These are phyloP conservation scores for Neonectria magnoliae DNA, from an alignment of 2,329 filamentous ascomycete species.

Conservation along the genomic window DNA sequence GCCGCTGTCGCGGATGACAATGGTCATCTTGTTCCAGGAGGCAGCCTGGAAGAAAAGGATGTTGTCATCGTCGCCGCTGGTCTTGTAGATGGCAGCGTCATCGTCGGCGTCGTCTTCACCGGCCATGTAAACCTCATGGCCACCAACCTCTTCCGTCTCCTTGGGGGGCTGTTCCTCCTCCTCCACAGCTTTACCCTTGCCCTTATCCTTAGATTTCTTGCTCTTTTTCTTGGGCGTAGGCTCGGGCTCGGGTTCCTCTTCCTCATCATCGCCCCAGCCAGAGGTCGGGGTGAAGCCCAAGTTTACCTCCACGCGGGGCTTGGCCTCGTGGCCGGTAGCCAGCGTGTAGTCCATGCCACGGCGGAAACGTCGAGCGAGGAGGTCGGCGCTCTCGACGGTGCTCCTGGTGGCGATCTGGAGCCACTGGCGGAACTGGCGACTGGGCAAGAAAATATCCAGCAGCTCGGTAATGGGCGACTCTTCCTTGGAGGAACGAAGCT, in stretches of 20 bases:
- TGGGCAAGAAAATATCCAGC: constrained; percentile 84
- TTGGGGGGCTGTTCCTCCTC: constrained; percentile 45
- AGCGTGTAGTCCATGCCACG: constrained; percentile 91
- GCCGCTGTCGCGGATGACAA: constrained; percentile 88
- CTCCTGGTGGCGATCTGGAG: constrained; percentile 83
- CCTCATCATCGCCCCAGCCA: constrained; percentile 82
- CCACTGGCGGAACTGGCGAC: constrained; percentile 88
- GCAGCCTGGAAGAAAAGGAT: constrained; percentile 71
- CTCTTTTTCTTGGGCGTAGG: constrained; percentile 45
- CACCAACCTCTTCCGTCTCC: constrained; percentile 69
- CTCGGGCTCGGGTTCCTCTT: constrained; percentile 52
- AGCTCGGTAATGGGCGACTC: constrained; percentile 77
- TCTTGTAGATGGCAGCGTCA: constrained; percentile 90
- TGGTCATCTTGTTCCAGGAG: constrained; percentile 89
- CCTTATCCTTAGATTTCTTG: constrained; percentile 46
- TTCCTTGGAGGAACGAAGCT: constrained; percentile 50
- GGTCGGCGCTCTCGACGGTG: constrained; percentile 75
- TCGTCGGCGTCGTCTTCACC: constrained; percentile 76
- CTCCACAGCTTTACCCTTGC: constrained; percentile 35
- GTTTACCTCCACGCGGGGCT: constrained; percentile 86
- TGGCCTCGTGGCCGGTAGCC: constrained; percentile 82
- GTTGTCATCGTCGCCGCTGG: constrained; percentile 78
- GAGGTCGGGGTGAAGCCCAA: constrained; percentile 84
- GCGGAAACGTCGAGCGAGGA: constrained; percentile 88
- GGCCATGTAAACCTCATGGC: constrained; percentile 93